phyloP scores from a whole-genome alignment of 108 stramenopile species.

The Fragilariopsis cylindrus region DNA sequence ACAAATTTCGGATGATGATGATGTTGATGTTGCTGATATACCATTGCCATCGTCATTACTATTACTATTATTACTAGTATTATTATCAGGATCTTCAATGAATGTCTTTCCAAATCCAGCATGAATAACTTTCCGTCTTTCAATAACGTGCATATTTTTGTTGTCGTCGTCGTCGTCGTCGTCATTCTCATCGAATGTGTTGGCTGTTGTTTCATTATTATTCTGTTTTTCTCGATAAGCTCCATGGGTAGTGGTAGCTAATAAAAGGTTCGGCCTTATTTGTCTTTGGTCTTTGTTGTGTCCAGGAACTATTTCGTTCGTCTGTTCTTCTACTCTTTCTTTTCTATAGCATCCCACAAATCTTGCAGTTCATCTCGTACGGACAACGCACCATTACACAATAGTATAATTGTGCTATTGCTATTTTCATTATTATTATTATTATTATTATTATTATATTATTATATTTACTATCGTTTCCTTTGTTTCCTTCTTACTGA shows the following conservation, averaged over 20 bases:
- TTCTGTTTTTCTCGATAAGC: slow-evolving; percentile 32
- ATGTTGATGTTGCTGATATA: background rate
- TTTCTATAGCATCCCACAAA: background rate
- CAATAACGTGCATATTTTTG: too few relatives aligned
- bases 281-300: background rate
- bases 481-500: too few relatives aligned
- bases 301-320: too few relatives aligned
- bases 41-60: background rate
- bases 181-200: too few relatives aligned
- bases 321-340: too few relatives aligned
- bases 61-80: too few relatives aligned
- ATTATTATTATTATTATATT: background rate
- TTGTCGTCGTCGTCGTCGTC: too few relatives aligned
- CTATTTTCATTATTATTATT: background rate
- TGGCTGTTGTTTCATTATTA: background rate
- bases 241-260: slow-evolving; percentile 54
- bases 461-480: too few relatives aligned
- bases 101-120: slow-evolving; percentile 50
- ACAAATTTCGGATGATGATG: slow-evolving; percentile 13
- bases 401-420: slow-evolving; percentile 26
- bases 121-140: slow-evolving; percentile 30
- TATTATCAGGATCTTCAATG: background rate
- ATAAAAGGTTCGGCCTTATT: slow-evolving; percentile 12
- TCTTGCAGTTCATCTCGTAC: slow-evolving; percentile 44
- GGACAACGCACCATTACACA: slow-evolving; percentile 61